Evolutionary conservation across 2,329 filamentous ascomycete genomes (phyloP).

Genomic region (Blastomyces emzantsi): DNA sequence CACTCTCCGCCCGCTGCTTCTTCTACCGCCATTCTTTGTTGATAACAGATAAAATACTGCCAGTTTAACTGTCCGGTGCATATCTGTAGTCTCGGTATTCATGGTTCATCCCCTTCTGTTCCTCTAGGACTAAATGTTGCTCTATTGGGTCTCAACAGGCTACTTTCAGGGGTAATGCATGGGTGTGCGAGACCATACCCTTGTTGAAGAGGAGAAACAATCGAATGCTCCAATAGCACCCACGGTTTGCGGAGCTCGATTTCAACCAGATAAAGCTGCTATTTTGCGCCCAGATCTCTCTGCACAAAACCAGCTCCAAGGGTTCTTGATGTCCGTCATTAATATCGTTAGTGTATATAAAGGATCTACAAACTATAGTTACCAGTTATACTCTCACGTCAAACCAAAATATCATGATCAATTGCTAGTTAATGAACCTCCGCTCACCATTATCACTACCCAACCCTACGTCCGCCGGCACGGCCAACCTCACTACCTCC

Average conservation of each 20-base stretch:
- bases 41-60: too few relatives aligned
- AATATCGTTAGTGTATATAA: neutral
- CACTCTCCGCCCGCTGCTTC: neutral
- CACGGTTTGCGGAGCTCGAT: neutral
- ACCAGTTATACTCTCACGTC: neutral
- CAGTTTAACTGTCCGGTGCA: too few relatives aligned
- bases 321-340: neutral
- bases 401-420: neutral
- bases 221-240: neutral
- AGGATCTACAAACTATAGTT: neutral
- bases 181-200: neutral
- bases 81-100: neutral
- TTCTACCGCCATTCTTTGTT: neutral
- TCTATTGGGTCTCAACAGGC: neutral
- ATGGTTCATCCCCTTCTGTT: neutral
- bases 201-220: neutral
- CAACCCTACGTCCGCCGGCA: neutral
- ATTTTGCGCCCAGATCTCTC: neutral
- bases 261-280: neutral
- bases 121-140: neutral
- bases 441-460: neutral
- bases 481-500: constrained; percentile 12
- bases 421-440: neutral
- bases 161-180: neutral
- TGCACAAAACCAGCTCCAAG: neutral